Evolutionary conservation across 805 yeast species (phyloP), one percentile per base, ranked within the genome.

Genomic region (Saturnispora sanitii): DNA sequence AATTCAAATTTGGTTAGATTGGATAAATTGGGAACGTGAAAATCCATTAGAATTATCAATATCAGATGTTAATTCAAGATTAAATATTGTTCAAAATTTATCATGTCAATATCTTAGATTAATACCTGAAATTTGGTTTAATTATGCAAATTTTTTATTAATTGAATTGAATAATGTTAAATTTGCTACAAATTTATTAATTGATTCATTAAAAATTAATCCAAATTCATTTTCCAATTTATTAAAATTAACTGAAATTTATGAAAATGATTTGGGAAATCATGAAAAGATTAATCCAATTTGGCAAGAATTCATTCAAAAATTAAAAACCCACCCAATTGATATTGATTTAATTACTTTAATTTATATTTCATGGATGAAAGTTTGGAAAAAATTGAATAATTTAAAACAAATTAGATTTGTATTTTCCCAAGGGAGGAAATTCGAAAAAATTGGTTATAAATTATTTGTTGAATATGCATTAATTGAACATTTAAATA

Each of bases 381-480:
- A 77, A 54, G 68, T 83, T 15, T 65, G 76, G 47, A 85, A 84
- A 52, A 68, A 96, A 47, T 45, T 56, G 23, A 56, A 56, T 23
- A 58, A 58, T 21, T 52, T 55, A 13, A 58, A 60, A 39, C 86
- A 79, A 28, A 87, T 94, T 2, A 71, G 97, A 46, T 56, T 66
- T 19, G 66, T 84, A 2, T 86, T 87, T 56, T 71, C 82, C 41
- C 72, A 69, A 49, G 81, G 82, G 7, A 74, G 95, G 50, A 75
- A 77, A 53, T 71, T 75, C 49, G 55, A 66, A n/a, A 62, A 66
- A 9, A 61, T 82, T 32, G 80, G 94, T 1, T 77, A 78, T 64
- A 85, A 85, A 50, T 71, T 90, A 17, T 90, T 73, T 59, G 78
- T 79, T 17, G 90, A 84, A 44, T 81, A 82, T 52, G 95, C 96